Evolutionary conservation across 1,139 yeast genomes (phyloP), one percentile per base, ranked within the genome.

Genomic region (Sugiyamaella grinbergsii): DNA sequence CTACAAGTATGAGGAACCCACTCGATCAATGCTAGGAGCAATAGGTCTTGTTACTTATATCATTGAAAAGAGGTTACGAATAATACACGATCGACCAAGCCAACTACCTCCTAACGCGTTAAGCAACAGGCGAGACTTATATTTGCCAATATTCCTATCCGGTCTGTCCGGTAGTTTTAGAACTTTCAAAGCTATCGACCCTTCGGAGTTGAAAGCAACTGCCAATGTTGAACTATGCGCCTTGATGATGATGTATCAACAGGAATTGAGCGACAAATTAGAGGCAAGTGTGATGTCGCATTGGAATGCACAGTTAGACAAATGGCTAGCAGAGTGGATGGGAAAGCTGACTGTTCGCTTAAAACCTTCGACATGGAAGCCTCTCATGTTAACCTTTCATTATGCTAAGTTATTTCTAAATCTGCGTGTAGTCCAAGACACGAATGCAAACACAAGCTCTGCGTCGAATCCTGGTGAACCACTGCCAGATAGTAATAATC

Each of bases 201-300:
- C 57, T 5, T 57, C 58, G 3, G 59, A 58, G 34, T 47, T 60
- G 31, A 60, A 60, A 32, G 57, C 58, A 19, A 58, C 59, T 23
- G 63, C 64, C 33, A 60, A 60, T 47, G 60, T 60, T 19, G 64
- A 60, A 47, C 50, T 60, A 38, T 58, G 62, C 42, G 60, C 63
- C 1, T 49, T 60, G 24, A 60, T 60, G 32, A 52, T 58, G 54
- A 58, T 51, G 55, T 56, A 58, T 22, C 61, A 60, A 31, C 57
- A 57, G 19, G 63, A 60, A 26, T 50, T 60, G 28, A 45, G 47
- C 28, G 50, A 49, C 10, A 54, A 54, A 40, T 39, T 57, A 36
- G 56, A 55, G 41, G 36, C 45, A 5, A 50, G 42, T 28, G 50
- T 59, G 10, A 53, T 60, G 34, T 36, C 43, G 4, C 59, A 59